These are phyloP conservation scores for Fusarium compactum DNA, from an alignment of 2,329 filamentous ascomycete species.

Conservation along the genomic window DNA sequence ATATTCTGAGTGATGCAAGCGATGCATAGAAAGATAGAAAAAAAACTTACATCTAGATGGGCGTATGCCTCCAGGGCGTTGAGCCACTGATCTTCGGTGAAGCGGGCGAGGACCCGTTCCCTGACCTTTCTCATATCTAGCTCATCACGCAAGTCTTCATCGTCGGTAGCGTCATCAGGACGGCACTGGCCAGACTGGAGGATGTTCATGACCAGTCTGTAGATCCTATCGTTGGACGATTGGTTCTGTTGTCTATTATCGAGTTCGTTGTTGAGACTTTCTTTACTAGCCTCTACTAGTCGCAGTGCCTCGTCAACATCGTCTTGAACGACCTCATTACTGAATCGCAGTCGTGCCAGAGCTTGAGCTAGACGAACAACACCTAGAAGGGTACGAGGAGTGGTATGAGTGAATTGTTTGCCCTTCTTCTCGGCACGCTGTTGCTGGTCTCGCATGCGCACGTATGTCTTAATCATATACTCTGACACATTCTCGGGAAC, in stretches of 20 bases:
- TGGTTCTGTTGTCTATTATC: slow-evolving; percentile 72
- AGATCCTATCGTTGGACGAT: slow-evolving; percentile 90
- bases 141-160: slow-evolving; percentile 69
- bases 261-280: slow-evolving; percentile 82
- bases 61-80: slow-evolving; percentile 91
- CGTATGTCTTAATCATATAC: slow-evolving; percentile 97
- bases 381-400: slow-evolving; percentile 91
- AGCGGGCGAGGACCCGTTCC: slow-evolving; percentile 92
- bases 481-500: slow-evolving; percentile 89
- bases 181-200: slow-evolving; percentile 88
- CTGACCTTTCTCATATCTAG: slow-evolving; percentile 89
- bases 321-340: slow-evolving; percentile 84
- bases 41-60: slow-evolving; percentile 81
- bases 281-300: slow-evolving; percentile 92
- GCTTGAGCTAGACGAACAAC: slow-evolving; percentile 94
- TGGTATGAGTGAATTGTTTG: slow-evolving; percentile 94
- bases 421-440: slow-evolving; percentile 91
- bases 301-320: slow-evolving; percentile 96
- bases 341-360: slow-evolving; percentile 90
- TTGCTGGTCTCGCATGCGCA: slow-evolving; percentile 91
- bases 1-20: neutral
- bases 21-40: neutral
- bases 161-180: slow-evolving; percentile 73
- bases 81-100: slow-evolving; percentile 93
- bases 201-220: slow-evolving; percentile 91